These are phyloP conservation scores for Pseudogymnoascus sp. DNA, from an alignment of 2,329 filamentous ascomycete genomes.

Conservation along the genomic window DNA sequence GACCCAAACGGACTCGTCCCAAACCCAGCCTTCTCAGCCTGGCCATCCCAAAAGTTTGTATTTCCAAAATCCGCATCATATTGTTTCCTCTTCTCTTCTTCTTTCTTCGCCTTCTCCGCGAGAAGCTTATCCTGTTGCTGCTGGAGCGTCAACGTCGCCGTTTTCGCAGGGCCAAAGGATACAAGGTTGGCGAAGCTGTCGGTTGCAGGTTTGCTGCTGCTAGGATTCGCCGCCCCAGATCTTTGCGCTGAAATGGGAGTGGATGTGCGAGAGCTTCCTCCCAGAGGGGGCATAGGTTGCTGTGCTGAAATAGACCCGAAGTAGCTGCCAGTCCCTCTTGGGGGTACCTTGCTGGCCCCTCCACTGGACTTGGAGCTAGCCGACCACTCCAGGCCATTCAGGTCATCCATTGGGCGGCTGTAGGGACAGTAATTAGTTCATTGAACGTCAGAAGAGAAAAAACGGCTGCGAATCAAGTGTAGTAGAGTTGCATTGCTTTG, in stretches of 20 bases:
- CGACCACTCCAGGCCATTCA: conserved; percentile 53
- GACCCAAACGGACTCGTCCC: conserved; percentile 14
- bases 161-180: conserved; percentile 46
- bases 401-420: conserved; percentile 46
- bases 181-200: conserved; percentile 76
- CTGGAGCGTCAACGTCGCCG: conserved; percentile 59
- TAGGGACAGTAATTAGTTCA: conserved; percentile 8
- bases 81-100: conserved; percentile 61
- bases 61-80: conserved; percentile 72
- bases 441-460: neutral
- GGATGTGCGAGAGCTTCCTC: conserved; percentile 45
- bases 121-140: conserved; percentile 65
- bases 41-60: conserved; percentile 64
- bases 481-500: conserved; percentile 5
- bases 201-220: conserved; percentile 31
- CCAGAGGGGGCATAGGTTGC: conserved; percentile 39
- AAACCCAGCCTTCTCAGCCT: conserved; percentile 43
- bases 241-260: conserved; percentile 44
- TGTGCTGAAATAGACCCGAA: conserved; percentile 37
- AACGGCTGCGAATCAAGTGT: neutral
- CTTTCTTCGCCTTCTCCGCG: conserved; percentile 59
- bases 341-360: conserved; percentile 34
- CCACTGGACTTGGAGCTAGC: conserved; percentile 29
- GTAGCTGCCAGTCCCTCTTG: conserved; percentile 35
- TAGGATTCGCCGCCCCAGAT: conserved; percentile 32